These are phyloP conservation scores for Cantharellus anzutake DNA, from an alignment of 768 basidiomycete genomes.

Conservation along the genomic window DNA sequence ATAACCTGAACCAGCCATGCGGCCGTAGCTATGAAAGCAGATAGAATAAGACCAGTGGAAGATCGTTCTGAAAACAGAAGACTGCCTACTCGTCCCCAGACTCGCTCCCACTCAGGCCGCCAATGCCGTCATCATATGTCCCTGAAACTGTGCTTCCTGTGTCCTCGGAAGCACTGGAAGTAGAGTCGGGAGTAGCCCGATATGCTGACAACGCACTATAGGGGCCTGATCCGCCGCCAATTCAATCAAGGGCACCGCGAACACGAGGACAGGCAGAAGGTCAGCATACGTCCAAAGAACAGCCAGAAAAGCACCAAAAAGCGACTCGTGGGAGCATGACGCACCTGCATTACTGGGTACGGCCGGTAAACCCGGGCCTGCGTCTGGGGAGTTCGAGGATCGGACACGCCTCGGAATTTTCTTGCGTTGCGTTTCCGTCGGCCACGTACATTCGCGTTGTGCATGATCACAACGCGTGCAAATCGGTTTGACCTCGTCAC, in stretches of 20 bases:
- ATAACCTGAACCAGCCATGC: too few species aligned
- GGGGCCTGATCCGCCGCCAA: not conserved
- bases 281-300: not conserved
- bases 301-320: not conserved
- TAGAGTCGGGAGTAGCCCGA: not conserved
- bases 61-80: not conserved
- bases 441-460: conserved; percentile 36
- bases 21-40: too few species aligned
- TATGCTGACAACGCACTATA: too few species aligned
- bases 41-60: too few species aligned
- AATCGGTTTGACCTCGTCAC: conserved; percentile 77
- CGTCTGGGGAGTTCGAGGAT: not conserved
- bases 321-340: not conserved
- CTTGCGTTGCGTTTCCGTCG: conserved; percentile 5
- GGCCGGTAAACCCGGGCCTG: not conserved
- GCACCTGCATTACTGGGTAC: not conserved
- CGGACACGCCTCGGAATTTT: conserved; percentile 1
- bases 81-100: not conserved
- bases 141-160: not conserved
- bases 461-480: conserved; percentile 78
- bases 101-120: not conserved
- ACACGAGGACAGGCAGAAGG: not conserved
- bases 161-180: not conserved
- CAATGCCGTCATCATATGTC: not conserved
- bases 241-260: not conserved